Evolutionary conservation across 306 rosid genomes (phyloP), one percentile per base, ranked within the genome.

Genomic region (Rubus idaeus): DNA sequence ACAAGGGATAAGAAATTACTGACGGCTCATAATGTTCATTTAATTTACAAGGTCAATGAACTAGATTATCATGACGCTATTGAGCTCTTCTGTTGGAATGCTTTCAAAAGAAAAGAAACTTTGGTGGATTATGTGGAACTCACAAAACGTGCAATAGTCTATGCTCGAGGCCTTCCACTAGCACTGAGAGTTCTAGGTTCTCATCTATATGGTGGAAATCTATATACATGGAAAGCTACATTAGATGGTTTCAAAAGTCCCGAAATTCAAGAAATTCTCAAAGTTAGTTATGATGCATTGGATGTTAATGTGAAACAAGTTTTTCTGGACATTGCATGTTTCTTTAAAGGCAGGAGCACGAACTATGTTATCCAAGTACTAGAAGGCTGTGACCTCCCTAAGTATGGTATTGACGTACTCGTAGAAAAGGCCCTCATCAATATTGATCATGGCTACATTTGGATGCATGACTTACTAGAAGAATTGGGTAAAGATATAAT

Each of bases 121-220:
- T 18, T 10, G 12, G 9, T 1, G 6, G 73, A 1, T 46, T 69
- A 21, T 68, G 73, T 4, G 5, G 6, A 68, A 23, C 57, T 47
- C 0, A 8, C 73, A 21, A 1, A 2, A 46, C 14, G 4, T 12
- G 8, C 73, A 3, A 0, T 69, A 23, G 2, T 17, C 7, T 47
- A 47, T 26, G 73, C 30, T 47, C 73, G 46, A 13, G 23, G 44
- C 44, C 57, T 69, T 23, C 90, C 90, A 41, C 2, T 87, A 72
- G 87, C 83, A 61, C 58, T 84, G 68, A 72, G 63, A 61, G 83
- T 82, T 49, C 71, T 87, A 80, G 90, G 88, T 3, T 82, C 83
- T 6, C 73, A 78, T 80, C 62, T 87, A 77, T 75, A 18, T 44
- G 56, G 71, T 0, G 77, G 42, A 61, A 75, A 58, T 4, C 35